Conservation (phyloP, 495 filamentous ascomycete genomes). For the Melanomma pulvis-pyrius region DNA sequence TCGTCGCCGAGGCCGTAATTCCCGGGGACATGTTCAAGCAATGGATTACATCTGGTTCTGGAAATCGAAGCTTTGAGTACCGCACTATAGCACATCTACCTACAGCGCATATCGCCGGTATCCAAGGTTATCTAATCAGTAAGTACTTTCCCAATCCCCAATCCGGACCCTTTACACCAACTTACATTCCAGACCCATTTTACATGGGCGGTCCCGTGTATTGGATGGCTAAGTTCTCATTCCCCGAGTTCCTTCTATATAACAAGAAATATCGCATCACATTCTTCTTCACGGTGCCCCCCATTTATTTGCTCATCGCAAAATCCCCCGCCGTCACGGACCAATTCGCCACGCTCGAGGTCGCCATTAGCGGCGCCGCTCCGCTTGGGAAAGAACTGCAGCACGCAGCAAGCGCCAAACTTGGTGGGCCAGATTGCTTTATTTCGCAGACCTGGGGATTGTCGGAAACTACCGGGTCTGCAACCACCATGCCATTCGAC, state of each 20-base stretch:
- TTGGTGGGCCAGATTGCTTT: conserved; percentile 30
- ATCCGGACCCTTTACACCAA: too few relatives aligned
- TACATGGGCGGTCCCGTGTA: conserved; percentile 50
- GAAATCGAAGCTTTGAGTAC: conserved; percentile 37
- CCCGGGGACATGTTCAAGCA: conserved; percentile 37
- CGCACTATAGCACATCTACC: conserved; percentile 56
- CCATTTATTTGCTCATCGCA: conserved; percentile 54
- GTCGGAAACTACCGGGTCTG: conserved; percentile 38
- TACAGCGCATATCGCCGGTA: conserved; percentile 48
- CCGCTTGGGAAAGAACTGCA: conserved; percentile 35
- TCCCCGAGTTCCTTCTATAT: conserved; percentile 50
- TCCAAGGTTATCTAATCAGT: conserved; percentile 53
- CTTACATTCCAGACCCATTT: too few relatives aligned
- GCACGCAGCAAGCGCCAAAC: conserved; percentile 28
- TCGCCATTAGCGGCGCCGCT: conserved; percentile 32
- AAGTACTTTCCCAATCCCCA: too few relatives aligned
- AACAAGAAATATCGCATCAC: conserved; percentile 51
- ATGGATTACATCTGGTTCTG: conserved; percentile 22
- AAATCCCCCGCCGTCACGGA: conserved; percentile 55
- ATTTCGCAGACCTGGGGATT: conserved; percentile 38
- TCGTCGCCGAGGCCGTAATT: conserved; percentile 40
- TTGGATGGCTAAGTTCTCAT: conserved; percentile 57
- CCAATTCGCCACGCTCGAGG: conserved; percentile 45
- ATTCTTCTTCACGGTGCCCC: conserved; percentile 55
- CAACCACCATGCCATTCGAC: conserved; percentile 31